A percentile compares a stretch with the other conserved stretches of the same genome.
phyloP scores from a whole-genome alignment of 805 yeast genomes.

The Yamadazyma scolyti region DNA sequence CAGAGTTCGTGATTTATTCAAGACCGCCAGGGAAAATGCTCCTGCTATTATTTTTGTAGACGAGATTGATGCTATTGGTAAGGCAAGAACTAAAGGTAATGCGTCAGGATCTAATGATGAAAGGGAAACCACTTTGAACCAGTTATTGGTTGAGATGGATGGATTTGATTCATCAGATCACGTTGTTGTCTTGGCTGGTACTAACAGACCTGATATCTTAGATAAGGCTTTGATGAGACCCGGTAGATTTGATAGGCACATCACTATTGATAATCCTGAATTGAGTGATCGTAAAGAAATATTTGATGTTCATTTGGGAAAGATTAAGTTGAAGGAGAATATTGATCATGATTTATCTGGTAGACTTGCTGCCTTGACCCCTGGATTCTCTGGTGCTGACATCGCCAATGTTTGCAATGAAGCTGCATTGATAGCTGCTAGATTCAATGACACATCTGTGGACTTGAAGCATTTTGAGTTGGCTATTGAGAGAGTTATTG shows the following conservation, averaged over 20 bases:
- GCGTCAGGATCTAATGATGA: conserved; percentile 81
- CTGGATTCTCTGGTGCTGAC: conserved; percentile 96
- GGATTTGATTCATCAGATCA: conserved; percentile 87
- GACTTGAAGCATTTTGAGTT: conserved; percentile 75
- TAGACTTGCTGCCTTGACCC: conserved; percentile 84
- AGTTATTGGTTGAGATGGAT: conserved; percentile 92
- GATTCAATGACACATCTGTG: conserved; percentile 62
- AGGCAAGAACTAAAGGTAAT: conserved; percentile 68
- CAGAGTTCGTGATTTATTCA: conserved; percentile 87
- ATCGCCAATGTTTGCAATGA: conserved; percentile 93
- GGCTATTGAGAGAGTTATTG: conserved; percentile 92
- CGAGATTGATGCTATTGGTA: conserved; percentile 96
- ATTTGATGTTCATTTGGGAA: conserved; percentile 74
- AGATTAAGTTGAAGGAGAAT: conserved; percentile 43
- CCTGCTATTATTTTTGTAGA: conserved; percentile 90
- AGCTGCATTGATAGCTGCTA: conserved; percentile 90
- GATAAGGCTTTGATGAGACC: conserved; percentile 91
- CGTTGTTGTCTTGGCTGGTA: conserved; percentile 92
- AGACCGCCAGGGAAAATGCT: conserved; percentile 84
- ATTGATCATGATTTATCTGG: conserved; percentile 59
- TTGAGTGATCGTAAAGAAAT: conserved; percentile 86
- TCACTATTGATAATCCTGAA: conserved; percentile 82
- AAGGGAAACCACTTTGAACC: conserved; percentile 89
- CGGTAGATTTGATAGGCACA: conserved; percentile 91
- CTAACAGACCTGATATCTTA: conserved; percentile 87